Evolutionary conservation across 176 grass and related monocot genomes (phyloP).

Genomic region (Oryza glaberrima): DNA sequence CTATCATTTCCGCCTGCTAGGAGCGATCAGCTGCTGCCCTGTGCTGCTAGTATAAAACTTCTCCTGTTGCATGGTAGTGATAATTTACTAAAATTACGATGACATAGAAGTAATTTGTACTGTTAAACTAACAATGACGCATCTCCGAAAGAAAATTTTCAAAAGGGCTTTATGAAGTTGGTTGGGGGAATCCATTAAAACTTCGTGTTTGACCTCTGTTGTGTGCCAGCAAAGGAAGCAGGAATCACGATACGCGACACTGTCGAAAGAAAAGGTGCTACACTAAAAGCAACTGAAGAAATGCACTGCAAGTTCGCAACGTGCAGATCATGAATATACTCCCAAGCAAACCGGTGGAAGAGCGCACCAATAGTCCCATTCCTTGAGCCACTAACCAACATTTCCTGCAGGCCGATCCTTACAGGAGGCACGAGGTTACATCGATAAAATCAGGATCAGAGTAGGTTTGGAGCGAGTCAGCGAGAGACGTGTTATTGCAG

Average conservation of each 20-base stretch:
- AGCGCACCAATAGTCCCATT: neutral
- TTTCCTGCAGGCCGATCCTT: slow-evolving; percentile 12
- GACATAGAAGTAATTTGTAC: too few species aligned
- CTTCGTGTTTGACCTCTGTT: neutral
- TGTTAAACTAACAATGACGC: neutral
- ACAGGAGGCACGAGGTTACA: neutral
- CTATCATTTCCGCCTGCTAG: neutral
- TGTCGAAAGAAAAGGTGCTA: neutral
- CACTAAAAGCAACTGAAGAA: slow-evolving; percentile 8
- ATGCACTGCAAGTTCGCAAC: neutral
- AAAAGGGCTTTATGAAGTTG: neutral
- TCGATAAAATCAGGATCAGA: neutral
- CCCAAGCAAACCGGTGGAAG: neutral
- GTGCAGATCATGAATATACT: neutral
- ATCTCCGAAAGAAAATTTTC: neutral
- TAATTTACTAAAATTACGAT: neutral
- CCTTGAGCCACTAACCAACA: slow-evolving; percentile 3
- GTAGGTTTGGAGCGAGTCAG: slow-evolving; percentile 1
- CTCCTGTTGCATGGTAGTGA: neutral
- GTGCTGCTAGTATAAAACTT: neutral
- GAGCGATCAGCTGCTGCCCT: neutral
- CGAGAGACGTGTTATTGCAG: neutral
- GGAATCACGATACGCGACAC: neutral
- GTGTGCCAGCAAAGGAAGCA: neutral
- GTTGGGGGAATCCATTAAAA: neutral